A percentile compares a stretch with the other conserved stretches of the same genome.
Evolutionary conservation across 805 yeast genomes (phyloP).

Genomic region (Myxozyma udenii): DNA sequence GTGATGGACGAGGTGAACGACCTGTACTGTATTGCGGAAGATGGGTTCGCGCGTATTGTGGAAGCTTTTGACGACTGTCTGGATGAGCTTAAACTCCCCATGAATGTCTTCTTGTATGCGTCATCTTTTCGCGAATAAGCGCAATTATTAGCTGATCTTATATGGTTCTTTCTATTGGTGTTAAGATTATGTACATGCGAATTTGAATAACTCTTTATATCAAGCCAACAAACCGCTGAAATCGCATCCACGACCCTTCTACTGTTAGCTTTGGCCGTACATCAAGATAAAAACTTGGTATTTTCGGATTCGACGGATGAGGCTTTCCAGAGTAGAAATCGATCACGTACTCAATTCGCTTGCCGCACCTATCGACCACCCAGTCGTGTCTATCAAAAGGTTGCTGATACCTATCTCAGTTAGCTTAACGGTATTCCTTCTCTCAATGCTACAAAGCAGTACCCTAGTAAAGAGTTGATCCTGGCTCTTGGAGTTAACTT

Average conservation of each 20-base stretch:
- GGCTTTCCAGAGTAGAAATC: slow-evolving; percentile 76
- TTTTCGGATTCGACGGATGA: slow-evolving; percentile 45
- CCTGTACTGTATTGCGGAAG: slow-evolving; percentile 23
- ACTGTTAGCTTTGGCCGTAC: slow-evolving; percentile 83
- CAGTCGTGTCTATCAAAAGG: slow-evolving; percentile 98
- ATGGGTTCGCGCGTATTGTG: slow-evolving; percentile 34
- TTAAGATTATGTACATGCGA: slow-evolving; percentile 2
- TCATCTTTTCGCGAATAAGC: background rate
- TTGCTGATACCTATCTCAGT: slow-evolving; percentile 43
- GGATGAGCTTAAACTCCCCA: slow-evolving; percentile 13
- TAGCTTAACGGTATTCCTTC: too few relatives aligned
- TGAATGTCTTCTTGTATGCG: background rate
- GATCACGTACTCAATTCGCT: slow-evolving; percentile 79
- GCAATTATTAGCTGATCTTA: too few relatives aligned
- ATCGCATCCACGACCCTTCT: slow-evolving; percentile 76
- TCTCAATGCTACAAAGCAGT: too few relatives aligned
- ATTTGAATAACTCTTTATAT: slow-evolving; percentile 19
- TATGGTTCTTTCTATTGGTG: too few relatives aligned
- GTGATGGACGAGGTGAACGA: slow-evolving; percentile 25
- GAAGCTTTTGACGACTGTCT: slow-evolving; percentile 35
- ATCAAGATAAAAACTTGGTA: slow-evolving; percentile 71
- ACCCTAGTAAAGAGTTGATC: slow-evolving; percentile 55
- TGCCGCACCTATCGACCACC: slow-evolving; percentile 83
- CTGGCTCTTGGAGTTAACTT: slow-evolving; percentile 87
- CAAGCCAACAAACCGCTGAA: slow-evolving; percentile 59